A percentile compares a stretch with the other conserved stretches of the same genome.
Conservation (phyloP, 2,329 filamentous ascomycete species). For the Fusarium sp. region DNA sequence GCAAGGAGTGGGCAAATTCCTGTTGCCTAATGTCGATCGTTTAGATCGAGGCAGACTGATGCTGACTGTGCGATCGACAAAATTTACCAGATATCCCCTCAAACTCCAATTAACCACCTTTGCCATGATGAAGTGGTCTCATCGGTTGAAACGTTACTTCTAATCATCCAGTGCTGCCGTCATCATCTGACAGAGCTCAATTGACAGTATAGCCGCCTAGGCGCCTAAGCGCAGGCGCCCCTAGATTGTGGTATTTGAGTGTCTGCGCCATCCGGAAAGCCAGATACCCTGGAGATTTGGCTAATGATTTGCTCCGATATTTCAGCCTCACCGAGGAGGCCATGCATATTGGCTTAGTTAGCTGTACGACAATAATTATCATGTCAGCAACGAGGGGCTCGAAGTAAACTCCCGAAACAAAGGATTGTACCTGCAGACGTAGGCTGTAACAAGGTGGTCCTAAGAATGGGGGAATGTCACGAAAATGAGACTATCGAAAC, state of each 20-base stretch:
- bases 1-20: background rate
- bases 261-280: constrained; percentile 7
- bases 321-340: background rate
- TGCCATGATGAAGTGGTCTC: background rate
- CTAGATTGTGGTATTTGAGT: background rate
- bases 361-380: background rate
- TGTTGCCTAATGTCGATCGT: background rate
- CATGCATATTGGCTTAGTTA: background rate
- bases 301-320: background rate
- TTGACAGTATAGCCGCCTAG: constrained; percentile 17
- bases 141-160: constrained; percentile 13
- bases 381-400: background rate
- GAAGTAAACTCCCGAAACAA: background rate
- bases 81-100: background rate
- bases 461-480: background rate
- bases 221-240: constrained; percentile 26
- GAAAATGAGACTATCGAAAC: background rate
- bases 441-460: background rate
- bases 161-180: background rate
- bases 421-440: background rate
- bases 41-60: background rate
- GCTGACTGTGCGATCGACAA: constrained; percentile 17
- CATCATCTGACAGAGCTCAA: background rate
- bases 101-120: background rate
- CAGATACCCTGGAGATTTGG: constrained; percentile 1